Percentiles rank a stretch among this genome's conserved stretches.
phyloP scores from a whole-genome alignment of 345 rosid genomes.

The Chamaenerion angustifolium region DNA sequence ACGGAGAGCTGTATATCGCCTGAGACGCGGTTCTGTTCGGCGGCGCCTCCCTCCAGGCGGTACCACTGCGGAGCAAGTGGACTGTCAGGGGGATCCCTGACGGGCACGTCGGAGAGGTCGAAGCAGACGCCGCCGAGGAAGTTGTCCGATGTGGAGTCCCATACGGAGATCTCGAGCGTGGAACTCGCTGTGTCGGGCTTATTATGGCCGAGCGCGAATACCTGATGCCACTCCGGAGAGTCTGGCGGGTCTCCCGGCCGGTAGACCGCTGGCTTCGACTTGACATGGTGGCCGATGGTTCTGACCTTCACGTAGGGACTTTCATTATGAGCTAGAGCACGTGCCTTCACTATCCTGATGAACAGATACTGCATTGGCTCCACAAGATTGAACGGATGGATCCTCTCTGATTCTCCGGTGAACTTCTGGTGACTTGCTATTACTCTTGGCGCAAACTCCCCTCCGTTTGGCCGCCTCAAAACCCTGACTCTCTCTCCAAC shows the following conservation, averaged over 20 bases:
- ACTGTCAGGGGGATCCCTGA: conserved; percentile 83
- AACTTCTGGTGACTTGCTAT: conserved; percentile 22
- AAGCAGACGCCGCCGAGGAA: conserved; percentile 86
- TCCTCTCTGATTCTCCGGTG: conserved; percentile 28
- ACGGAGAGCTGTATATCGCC: conserved; percentile 91
- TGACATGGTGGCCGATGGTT: conserved; percentile 27
- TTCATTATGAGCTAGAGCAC: conserved; percentile 44
- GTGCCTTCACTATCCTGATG: conserved; percentile 63
- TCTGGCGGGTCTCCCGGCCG: conserved; percentile 49
- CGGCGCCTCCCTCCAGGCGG: conserved; percentile 45
- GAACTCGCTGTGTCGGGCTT: conserved; percentile 33
- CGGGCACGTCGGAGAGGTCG: conserved; percentile 74
- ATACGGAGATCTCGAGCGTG: conserved; percentile 68
- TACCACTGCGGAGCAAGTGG: conserved; percentile 92
- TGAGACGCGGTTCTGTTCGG: conserved; percentile 30
- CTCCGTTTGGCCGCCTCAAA: conserved; percentile 29
- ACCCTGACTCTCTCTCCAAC: conserved; percentile 49
- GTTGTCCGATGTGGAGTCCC: conserved; percentile 62
- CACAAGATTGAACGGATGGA: conserved; percentile 59
- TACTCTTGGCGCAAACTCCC: conserved; percentile 62
- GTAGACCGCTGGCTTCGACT: conserved; percentile 42
- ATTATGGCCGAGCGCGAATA: conserved; percentile 55
- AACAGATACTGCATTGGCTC: conserved; percentile 90
- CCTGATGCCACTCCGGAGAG: conserved; percentile 78
- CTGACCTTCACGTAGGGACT: conserved; percentile 58